Conservation (phyloP, 306 rosid genomes). For the Prunus mira region DNA sequence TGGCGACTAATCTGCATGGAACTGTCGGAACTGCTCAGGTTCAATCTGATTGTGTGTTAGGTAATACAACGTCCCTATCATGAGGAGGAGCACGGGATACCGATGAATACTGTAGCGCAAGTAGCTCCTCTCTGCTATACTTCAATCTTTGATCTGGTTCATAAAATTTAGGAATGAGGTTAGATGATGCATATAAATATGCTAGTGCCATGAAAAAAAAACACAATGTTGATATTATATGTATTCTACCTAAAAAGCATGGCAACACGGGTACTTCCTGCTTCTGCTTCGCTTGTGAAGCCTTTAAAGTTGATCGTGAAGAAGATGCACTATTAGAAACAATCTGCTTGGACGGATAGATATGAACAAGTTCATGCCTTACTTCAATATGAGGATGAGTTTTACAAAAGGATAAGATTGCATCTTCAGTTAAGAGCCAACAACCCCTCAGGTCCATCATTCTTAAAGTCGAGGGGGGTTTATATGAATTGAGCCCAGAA, state of each 20-base stretch:
- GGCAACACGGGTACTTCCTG: constrained; percentile 34
- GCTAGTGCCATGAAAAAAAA: background rate
- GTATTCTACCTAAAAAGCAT: constrained; percentile 52
- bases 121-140: constrained; percentile 74
- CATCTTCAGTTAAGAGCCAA: constrained; percentile 73
- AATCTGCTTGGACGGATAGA: constrained; percentile 30
- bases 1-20: background rate
- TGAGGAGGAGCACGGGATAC: constrained; percentile 9
- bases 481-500: constrained; percentile 51
- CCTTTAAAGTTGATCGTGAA: constrained; percentile 39
- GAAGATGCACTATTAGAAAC: constrained; percentile 34
- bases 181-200: constrained; percentile 10
- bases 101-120: constrained; percentile 48
- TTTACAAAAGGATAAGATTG: constrained; percentile 50
- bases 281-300: constrained; percentile 31
- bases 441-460: constrained; percentile 74
- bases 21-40: background rate
- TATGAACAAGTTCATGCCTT: constrained; percentile 52
- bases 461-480: constrained; percentile 56
- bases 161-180: constrained; percentile 27
- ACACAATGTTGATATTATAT: background rate
- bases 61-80: background rate
- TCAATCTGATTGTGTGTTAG: constrained; percentile 2
- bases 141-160: constrained; percentile 80
- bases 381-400: constrained; percentile 65